Conservation (phyloP, 2,329 filamentous ascomycete species). For the Phialophora macrospora region DNA sequence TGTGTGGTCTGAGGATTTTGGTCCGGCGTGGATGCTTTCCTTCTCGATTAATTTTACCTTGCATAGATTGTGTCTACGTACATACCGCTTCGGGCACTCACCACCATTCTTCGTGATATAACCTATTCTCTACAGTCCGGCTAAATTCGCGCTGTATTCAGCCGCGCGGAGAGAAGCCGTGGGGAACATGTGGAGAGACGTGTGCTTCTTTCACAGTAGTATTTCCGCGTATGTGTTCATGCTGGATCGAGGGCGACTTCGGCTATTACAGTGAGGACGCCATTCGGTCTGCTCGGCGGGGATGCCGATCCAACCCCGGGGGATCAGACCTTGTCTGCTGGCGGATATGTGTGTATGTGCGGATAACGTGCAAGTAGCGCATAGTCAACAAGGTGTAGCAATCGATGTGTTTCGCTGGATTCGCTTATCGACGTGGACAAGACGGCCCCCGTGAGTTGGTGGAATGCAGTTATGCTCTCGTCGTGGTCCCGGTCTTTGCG, state of each 20-base stretch:
- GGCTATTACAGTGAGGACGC: background rate
- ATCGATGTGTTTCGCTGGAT: background rate
- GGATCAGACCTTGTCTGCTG: background rate
- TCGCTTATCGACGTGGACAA: background rate
- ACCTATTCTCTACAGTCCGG: conserved; percentile 1
- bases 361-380: background rate
- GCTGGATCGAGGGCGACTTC: background rate
- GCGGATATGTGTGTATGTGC: too few relatives aligned
- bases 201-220: background rate
- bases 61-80: background rate
- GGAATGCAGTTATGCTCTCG: too few relatives aligned
- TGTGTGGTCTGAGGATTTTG: too few relatives aligned
- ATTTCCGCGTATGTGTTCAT: background rate
- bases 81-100: background rate
- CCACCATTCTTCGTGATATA: background rate
- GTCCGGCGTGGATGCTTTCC: too few relatives aligned
- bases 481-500: background rate
- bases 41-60: background rate
- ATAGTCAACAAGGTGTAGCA: background rate
- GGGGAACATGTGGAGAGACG: conserved; percentile 9
- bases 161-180: conserved; percentile 18
- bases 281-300: background rate
- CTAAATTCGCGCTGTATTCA: conserved; percentile 24
- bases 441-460: too few relatives aligned
- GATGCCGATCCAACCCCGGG: conserved; percentile 1